phyloP scores from a whole-genome alignment of 2,329 filamentous ascomycete species.

The Acephala macrosclerotiorum region DNA sequence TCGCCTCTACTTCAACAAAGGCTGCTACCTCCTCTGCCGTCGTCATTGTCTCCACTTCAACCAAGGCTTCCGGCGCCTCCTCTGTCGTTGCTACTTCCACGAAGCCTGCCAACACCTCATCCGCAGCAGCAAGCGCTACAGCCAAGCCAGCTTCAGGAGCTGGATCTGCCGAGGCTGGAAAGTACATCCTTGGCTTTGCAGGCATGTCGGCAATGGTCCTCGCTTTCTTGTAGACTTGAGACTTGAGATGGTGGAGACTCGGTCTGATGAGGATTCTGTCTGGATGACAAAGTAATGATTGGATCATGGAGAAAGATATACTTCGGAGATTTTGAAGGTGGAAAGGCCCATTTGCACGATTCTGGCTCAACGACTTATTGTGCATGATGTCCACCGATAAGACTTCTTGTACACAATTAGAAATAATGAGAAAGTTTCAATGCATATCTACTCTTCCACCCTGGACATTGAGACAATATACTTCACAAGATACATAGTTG shows the following conservation, averaged over 20 bases:
- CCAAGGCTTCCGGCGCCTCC: slow-evolving; percentile 14
- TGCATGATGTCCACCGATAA: background rate
- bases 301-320: background rate
- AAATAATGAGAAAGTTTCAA: background rate
- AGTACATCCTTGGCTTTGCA: slow-evolving; percentile 27
- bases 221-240: slow-evolving; percentile 24
- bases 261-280: background rate
- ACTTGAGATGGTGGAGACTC: too few species aligned
- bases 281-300: background rate
- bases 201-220: slow-evolving; percentile 21
- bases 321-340: background rate
- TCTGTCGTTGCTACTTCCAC: slow-evolving; percentile 5
- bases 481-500: too few species aligned
- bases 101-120: slow-evolving; percentile 19
- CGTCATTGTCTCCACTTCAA: background rate
- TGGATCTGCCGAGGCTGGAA: slow-evolving; percentile 20
- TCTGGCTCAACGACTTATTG: background rate
- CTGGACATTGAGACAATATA: slow-evolving; percentile 10
- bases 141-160: slow-evolving; percentile 24
- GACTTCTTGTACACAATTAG: slow-evolving; percentile 14
- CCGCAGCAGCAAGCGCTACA: slow-evolving; percentile 14
- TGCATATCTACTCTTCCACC: background rate
- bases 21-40: background rate
- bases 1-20: slow-evolving; percentile 12
- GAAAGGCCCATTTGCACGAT: background rate